These are phyloP conservation scores for Penicillium coffeae DNA, from an alignment of 495 filamentous ascomycete genomes.

Conservation along the genomic window DNA sequence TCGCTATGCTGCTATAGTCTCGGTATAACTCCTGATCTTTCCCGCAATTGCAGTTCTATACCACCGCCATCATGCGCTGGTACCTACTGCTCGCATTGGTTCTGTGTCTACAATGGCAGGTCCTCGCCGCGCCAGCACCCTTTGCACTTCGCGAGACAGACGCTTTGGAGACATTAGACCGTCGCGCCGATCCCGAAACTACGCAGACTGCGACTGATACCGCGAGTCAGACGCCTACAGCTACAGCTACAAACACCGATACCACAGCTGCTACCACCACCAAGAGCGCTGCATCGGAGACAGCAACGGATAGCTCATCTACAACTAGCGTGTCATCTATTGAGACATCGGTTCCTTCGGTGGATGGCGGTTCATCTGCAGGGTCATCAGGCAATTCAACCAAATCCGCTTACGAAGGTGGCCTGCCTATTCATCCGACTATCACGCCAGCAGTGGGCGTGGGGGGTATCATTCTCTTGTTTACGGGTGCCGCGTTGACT, in stretches of 20 bases:
- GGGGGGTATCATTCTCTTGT: slow-evolving; percentile 70
- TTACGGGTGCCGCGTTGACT: slow-evolving; percentile 63
- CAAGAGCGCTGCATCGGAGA: slow-evolving; percentile 12
- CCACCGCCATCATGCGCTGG: slow-evolving; percentile 19
- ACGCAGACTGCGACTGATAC: slow-evolving; percentile 12
- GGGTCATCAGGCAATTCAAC: slow-evolving; percentile 12
- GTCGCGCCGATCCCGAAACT: slow-evolving; percentile 6
- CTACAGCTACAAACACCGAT: slow-evolving; percentile 15
- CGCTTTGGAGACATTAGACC: slow-evolving; percentile 1
- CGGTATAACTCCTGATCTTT: not conserved
- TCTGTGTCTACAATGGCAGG: slow-evolving; percentile 7
- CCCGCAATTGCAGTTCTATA: not conserved
- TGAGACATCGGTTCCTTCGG: slow-evolving; percentile 17
- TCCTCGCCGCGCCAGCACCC: slow-evolving; percentile 15
- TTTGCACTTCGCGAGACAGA: slow-evolving; percentile 4
- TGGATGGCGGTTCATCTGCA: slow-evolving; percentile 10
- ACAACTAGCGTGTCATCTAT: slow-evolving; percentile 9
- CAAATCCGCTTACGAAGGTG: slow-evolving; percentile 21
- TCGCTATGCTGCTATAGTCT: not conserved
- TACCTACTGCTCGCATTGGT: slow-evolving; percentile 6
- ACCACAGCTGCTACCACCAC: slow-evolving; percentile 5
- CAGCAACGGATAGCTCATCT: slow-evolving; percentile 7
- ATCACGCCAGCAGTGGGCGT: slow-evolving; percentile 80
- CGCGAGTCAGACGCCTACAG: slow-evolving; percentile 10
- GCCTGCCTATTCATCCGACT: slow-evolving; percentile 65